Conservation (phyloP, 805 yeast species). For the Ascoidea rubescens region DNA sequence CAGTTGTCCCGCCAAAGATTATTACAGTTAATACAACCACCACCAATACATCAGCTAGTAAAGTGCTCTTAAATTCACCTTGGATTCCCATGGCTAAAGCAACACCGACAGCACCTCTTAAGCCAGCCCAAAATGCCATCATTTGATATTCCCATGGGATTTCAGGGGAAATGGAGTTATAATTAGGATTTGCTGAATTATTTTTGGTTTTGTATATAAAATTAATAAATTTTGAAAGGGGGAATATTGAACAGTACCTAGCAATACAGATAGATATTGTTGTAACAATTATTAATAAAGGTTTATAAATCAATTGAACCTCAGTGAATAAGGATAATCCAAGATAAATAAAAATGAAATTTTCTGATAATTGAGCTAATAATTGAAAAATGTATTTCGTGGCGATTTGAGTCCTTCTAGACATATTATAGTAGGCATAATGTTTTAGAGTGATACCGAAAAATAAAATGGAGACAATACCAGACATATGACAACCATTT, state of each 20-base stretch:
- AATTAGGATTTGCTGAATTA: not conserved
- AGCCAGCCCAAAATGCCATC: slow-evolving; percentile 99
- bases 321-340: slow-evolving; percentile 94
- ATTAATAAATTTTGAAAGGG: slow-evolving; percentile 73
- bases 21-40: slow-evolving; percentile 95
- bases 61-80: slow-evolving; percentile 81
- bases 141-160: slow-evolving; percentile 91
- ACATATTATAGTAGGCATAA: slow-evolving; percentile 95
- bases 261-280: slow-evolving; percentile 86
- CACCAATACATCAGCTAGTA: slow-evolving; percentile 88
- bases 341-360: slow-evolving; percentile 88
- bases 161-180: slow-evolving; percentile 51
- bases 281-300: slow-evolving; percentile 80
- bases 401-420: slow-evolving; percentile 92
- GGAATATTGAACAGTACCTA: slow-evolving; percentile 96
- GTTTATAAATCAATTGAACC: slow-evolving; percentile 90
- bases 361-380: slow-evolving; percentile 89
- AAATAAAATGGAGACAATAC: slow-evolving; percentile 85
- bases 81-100: slow-evolving; percentile 96
- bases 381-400: slow-evolving; percentile 90
- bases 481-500: slow-evolving; percentile 99
- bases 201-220: slow-evolving; percentile 44
- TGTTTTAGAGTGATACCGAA: slow-evolving; percentile 96
- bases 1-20: slow-evolving; percentile 95
- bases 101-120: slow-evolving; percentile 98